Base-by-base conservation (phyloP, 2,329 filamentous ascomycete genomes). In the Fusarium lyarnte region DNA sequence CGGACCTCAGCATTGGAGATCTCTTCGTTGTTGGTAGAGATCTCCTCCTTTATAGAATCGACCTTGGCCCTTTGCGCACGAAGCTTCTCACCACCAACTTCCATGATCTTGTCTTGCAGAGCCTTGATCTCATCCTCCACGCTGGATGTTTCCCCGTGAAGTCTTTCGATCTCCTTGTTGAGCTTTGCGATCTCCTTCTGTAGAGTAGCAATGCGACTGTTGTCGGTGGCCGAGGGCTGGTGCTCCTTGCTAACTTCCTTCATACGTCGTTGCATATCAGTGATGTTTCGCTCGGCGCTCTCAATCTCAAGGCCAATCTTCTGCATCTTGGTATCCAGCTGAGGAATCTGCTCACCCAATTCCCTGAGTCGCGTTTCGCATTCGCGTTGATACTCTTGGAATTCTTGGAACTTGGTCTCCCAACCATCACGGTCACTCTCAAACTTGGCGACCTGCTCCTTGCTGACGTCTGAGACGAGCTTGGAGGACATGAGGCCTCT, bases 401-500 rank as follows among this genome's bases (percentile, higher is more conserved):
- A 94, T 73, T 92, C 90, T 63, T 93, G 88, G 80, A 96, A 97
- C 64, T 93, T 92, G 76, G 91, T 87, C 80, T 99, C 96, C 71
- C 97, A 87, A 4, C 90, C 85, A 78, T 99, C 95, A 6, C 95
- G 92, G 77, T 98, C 95, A 49, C 89, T 86, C 80, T 99, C 96
- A 19, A 98, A 89, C 82, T 96, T 95, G 54, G 88, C 81, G 7
- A 99, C 95, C 78, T 97, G 93, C 74, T 98, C 95, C 81, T 94
- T 95, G 57, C 91, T 93, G 21, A 92, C 93, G 64, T 97, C 94
- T 3, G 93, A 89, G n/a, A 93, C 91, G 49, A 97, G 90, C 82
- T 97, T 98, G 16, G 95, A 97, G 1, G 95, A 98, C 97, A 99
- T 99, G 63, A 94, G 90, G 2, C 97, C 97, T 79, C 92, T 94